Conservation (phyloP, 2,329 filamentous ascomycete genomes). For the Pseudocercospora macadamiae region DNA sequence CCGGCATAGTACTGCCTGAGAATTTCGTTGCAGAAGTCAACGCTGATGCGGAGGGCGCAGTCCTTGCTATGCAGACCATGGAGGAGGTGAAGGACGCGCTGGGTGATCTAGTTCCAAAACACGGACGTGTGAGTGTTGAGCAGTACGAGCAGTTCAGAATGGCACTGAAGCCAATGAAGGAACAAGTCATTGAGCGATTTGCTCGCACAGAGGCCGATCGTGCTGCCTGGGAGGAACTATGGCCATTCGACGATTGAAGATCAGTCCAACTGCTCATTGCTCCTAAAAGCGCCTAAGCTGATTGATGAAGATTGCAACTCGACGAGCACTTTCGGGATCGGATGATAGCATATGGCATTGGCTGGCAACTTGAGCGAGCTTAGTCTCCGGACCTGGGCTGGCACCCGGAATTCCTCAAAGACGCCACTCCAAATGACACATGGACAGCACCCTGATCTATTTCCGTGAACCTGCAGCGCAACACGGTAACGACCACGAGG, state of each 20-base stretch:
- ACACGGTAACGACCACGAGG: background rate
- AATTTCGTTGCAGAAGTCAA: background rate
- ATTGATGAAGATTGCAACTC: no score
- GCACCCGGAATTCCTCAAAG: background rate
- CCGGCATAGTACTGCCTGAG: constrained; percentile 8
- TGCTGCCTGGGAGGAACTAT: constrained; percentile 12
- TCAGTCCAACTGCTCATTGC: background rate
- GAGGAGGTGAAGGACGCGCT: constrained; percentile 10
- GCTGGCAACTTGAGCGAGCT: background rate
- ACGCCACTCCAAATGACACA: background rate
- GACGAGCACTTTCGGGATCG: background rate
- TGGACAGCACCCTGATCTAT: background rate
- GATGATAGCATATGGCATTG: no score
- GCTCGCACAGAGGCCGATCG: constrained; percentile 16
- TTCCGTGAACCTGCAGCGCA: background rate
- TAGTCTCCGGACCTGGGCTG: background rate
- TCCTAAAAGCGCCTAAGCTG: no score
- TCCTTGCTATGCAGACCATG: constrained; percentile 14
- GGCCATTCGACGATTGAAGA: constrained; percentile 23
- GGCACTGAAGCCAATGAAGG: no score
- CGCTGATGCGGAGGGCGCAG: background rate
- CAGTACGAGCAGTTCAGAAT: constrained; percentile 15
- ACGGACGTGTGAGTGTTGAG: constrained; percentile 12
- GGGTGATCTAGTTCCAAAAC: constrained; percentile 13
- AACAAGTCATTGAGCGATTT: constrained; percentile 19